phyloP scores from a whole-genome alignment of 2,329 filamentous ascomycete species.

The Monilinia laxa region DNA sequence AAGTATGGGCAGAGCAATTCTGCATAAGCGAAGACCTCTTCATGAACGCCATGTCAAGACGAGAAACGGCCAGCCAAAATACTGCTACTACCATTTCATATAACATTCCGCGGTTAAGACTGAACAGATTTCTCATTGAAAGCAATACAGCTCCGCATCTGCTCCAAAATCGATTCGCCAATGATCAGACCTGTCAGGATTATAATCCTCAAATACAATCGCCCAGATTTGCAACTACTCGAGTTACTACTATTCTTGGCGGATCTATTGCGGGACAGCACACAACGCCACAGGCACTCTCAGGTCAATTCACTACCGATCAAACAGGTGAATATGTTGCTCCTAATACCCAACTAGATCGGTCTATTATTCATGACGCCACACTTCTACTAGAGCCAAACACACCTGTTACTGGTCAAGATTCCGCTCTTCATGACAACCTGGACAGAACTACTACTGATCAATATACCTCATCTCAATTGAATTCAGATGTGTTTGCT shows the following conservation, averaged over 20 bases:
- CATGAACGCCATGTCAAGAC: background rate
- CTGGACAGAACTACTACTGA: background rate
- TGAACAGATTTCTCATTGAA: background rate
- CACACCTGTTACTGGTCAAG: background rate
- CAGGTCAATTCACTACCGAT: background rate
- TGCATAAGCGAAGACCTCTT: background rate
- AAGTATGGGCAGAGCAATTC: background rate
- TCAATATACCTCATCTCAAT: background rate
- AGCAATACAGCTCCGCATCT: background rate
- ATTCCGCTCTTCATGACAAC: background rate
- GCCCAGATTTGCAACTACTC: no score
- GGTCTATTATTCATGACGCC: background rate
- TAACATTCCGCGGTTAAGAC: background rate
- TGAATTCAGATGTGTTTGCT: background rate
- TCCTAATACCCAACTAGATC: background rate
- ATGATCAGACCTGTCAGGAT: background rate
- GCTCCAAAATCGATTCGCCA: no score
- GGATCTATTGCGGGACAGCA: background rate
- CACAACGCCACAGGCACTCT: background rate
- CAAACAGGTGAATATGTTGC: background rate
- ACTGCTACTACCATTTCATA: background rate
- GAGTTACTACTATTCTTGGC: no score
- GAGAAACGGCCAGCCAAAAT: background rate
- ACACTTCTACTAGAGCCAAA: background rate
- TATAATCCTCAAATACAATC: background rate